Percentiles rank a stretch among this genome's conserved stretches.
Evolutionary conservation across 1,139 yeast species (phyloP).

Genomic region (Kazachstania sp.): DNA sequence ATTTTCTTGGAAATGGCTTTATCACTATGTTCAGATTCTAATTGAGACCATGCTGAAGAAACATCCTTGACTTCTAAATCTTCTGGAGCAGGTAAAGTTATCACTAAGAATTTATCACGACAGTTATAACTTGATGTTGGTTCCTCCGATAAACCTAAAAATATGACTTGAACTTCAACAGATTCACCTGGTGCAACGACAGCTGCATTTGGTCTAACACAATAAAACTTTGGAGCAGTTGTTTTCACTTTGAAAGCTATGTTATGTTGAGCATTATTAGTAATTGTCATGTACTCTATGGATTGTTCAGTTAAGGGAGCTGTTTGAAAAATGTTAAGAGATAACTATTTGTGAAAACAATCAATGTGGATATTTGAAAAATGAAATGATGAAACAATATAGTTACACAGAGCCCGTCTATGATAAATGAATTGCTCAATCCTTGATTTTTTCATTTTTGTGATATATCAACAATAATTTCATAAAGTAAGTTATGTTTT

Average conservation of each 20-base stretch:
- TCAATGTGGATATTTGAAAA: no score
- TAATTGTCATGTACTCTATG: constrained; percentile 59
- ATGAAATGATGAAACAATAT: no score
- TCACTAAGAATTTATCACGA: constrained; percentile 86
- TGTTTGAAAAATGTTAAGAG: constrained; percentile 5
- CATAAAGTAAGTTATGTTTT: no score
- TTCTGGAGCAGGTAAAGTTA: constrained; percentile 66
- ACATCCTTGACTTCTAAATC: constrained; percentile 48
- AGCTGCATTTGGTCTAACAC: constrained; percentile 94
- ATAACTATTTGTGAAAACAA: no score
- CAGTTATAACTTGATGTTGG: constrained; percentile 68
- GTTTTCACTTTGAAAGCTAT: constrained; percentile 95
- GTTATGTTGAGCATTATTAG: constrained; percentile 51
- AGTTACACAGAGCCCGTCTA: no score
- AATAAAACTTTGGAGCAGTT: constrained; percentile 92
- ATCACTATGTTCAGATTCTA: constrained; percentile 55
- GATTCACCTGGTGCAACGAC: constrained; percentile 66
- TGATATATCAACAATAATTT: no score
- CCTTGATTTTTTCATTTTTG: no score
- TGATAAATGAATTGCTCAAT: no score
- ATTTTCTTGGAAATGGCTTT: constrained; percentile 65
- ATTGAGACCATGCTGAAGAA: constrained; percentile 62
- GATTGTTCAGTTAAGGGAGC: constrained; percentile 65
- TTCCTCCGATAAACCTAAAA: constrained; percentile 73
- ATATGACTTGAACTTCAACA: constrained; percentile 68